These are phyloP conservation scores for Thinopyrum elongatum DNA, from an alignment of 176 grass and related monocot species.

Conservation along the genomic window DNA sequence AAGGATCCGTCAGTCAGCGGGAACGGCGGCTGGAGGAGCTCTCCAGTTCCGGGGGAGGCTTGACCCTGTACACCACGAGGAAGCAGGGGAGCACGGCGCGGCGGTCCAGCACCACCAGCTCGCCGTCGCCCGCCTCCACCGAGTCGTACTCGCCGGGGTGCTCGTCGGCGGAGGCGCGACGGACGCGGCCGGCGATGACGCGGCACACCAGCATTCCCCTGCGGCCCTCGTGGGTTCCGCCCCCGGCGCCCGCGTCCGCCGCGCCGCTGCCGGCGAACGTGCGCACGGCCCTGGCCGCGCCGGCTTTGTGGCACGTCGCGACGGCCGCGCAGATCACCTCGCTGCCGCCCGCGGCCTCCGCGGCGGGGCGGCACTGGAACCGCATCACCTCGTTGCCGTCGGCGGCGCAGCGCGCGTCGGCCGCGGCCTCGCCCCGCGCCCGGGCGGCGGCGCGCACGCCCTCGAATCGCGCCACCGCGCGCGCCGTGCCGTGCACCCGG, in stretches of 20 bases:
- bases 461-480: conserved; percentile 42
- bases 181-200: conserved; percentile 40
- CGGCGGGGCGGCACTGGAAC: conserved; percentile 47
- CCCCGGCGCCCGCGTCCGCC: conserved; percentile 22
- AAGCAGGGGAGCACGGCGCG: conserved; percentile 43
- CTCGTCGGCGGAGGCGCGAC: background rate
- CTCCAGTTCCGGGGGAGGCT: background rate
- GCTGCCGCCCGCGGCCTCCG: background rate
- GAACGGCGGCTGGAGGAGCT: background rate
- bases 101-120: conserved; percentile 33
- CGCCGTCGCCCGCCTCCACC: conserved; percentile 14
- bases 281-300: conserved; percentile 22
- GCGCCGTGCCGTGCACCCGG: conserved; percentile 40
- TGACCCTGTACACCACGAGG: conserved; percentile 30
- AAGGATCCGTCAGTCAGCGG: background rate
- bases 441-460: conserved; percentile 23
- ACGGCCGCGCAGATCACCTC: conserved; percentile 28
- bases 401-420: conserved; percentile 39
- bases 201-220: conserved; percentile 50
- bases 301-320: background rate
- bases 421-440: background rate
- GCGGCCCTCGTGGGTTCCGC: background rate
- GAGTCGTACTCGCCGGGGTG: conserved; percentile 17
- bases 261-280: conserved; percentile 41
- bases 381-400: conserved; percentile 61